A percentile compares a stretch with the other conserved stretches of the same genome.
These are phyloP conservation scores for Nothophaeocryptopus gaeumannii DNA, from an alignment of 2,329 filamentous ascomycete species.

Conservation along the genomic window DNA sequence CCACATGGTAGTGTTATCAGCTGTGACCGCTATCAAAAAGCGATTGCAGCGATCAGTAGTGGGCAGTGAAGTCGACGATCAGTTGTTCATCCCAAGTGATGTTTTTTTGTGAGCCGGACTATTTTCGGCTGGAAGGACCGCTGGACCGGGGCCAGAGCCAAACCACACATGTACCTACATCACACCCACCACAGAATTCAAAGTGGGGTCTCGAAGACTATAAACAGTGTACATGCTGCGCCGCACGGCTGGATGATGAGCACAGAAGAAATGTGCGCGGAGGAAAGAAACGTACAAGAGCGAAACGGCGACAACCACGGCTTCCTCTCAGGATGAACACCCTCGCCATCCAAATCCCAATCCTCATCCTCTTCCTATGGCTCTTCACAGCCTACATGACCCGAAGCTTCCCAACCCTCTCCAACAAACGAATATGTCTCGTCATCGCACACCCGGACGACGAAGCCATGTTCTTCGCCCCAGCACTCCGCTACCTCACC, in stretches of 20 bases:
- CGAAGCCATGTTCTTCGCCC: slow-evolving; percentile 99
- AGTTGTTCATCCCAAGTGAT: too few species aligned
- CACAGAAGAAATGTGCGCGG: slow-evolving; percentile 7
- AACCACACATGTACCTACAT: too few species aligned
- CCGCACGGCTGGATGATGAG: background rate
- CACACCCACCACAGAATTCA: too few species aligned
- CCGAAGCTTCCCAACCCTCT: slow-evolving; percentile 61
- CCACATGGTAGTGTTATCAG: too few species aligned
- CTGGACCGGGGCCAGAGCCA: too few species aligned
- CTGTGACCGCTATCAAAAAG: too few species aligned
- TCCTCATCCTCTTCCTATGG: slow-evolving; percentile 45
- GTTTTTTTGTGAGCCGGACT: too few species aligned
- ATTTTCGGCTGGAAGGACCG: too few species aligned
- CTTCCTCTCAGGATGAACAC: slow-evolving; percentile 37
- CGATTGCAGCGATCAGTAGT: too few species aligned
- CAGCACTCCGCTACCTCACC: slow-evolving; percentile 80
- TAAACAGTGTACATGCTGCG: too few species aligned
- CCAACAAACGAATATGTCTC: slow-evolving; percentile 82
- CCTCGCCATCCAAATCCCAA: slow-evolving; percentile 38
- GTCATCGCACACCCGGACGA: slow-evolving; percentile 97
- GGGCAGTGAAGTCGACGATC: too few species aligned
- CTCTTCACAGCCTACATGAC: slow-evolving; percentile 47
- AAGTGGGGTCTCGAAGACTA: too few species aligned
- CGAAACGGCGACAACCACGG: background rate
- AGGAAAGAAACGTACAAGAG: background rate